A percentile compares a stretch with the other conserved stretches of the same genome.
phyloP scores from a whole-genome alignment of 495 filamentous ascomycete species.

The Schizothecium vesticola region DNA sequence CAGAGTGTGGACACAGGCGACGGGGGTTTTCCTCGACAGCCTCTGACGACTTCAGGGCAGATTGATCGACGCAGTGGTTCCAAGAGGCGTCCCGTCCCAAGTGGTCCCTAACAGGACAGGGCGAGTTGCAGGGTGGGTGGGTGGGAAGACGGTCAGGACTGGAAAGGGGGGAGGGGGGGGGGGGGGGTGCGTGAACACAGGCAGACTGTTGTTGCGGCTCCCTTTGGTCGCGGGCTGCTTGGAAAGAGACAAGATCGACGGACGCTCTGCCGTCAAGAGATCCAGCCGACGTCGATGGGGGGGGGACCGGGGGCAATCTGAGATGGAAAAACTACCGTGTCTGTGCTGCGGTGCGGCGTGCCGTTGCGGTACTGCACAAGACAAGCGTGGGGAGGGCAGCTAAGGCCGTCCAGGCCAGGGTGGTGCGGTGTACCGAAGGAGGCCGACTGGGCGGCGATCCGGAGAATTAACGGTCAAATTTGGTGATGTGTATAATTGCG shows the following conservation, averaged over 20 bases:
- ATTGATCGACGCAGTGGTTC: constrained; percentile 37
- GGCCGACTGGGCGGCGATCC: constrained; percentile 24
- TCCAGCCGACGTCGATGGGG: constrained; percentile 19
- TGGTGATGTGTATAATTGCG: constrained; percentile 23
- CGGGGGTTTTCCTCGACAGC: constrained; percentile 12
- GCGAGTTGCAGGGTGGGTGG: constrained; percentile 26
- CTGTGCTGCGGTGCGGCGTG: background rate
- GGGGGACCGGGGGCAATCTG: constrained; percentile 12
- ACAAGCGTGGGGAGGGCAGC: background rate
- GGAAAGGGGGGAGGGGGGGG: constrained; percentile 20
- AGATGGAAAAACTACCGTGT: constrained; percentile 10
- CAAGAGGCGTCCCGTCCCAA: constrained; percentile 35
- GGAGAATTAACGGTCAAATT: constrained; percentile 34
- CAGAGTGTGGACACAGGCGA: constrained; percentile 35
- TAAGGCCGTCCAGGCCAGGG: background rate
- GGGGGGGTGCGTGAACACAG: constrained; percentile 13
- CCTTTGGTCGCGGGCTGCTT: constrained; percentile 4
- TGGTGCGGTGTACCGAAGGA: constrained; percentile 7
- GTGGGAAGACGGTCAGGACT: constrained; percentile 19
- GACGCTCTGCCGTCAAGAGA: constrained; percentile 18
- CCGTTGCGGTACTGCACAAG: background rate
- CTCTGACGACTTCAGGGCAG: constrained; percentile 42
- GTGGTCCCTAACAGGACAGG: constrained; percentile 26
- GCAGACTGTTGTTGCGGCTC: constrained; percentile 13
- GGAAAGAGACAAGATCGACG: constrained; percentile 19